Conservation (phyloP, 2,329 filamentous ascomycete species). For the Pochonia chlamydosporia region DNA sequence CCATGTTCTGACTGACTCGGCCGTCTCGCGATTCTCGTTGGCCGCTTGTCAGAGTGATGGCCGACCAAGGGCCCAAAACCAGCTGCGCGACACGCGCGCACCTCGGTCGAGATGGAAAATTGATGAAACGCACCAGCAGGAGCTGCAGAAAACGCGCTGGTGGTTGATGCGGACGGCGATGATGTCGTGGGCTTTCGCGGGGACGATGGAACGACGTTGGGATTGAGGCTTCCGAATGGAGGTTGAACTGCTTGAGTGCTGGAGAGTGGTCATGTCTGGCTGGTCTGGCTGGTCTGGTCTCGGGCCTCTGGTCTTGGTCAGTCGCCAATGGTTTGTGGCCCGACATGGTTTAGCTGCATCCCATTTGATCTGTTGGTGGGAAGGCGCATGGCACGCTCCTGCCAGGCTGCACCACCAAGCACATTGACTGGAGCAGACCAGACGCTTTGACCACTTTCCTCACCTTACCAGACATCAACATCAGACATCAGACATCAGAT, state of each 20-base stretch:
- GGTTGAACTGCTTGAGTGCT: background rate
- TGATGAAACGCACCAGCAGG: background rate
- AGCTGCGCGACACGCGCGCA: background rate
- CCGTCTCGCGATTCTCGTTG: background rate
- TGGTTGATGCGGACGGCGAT: background rate
- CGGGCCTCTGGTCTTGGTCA: no score
- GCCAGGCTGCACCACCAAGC: no score
- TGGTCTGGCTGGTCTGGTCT: no score
- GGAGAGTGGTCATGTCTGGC: background rate
- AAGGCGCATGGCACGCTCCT: no score
- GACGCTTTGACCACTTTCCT: no score
- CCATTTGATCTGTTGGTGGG: no score
- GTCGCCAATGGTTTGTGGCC: conserved; percentile 2
- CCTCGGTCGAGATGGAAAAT: background rate
- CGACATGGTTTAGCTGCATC: conserved; percentile 10
- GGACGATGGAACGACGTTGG: conserved; percentile 7
- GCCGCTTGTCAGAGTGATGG: background rate
- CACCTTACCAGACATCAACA: no score
- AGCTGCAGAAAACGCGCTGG: background rate
- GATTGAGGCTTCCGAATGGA: conserved; percentile 5
- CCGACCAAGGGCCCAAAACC: background rate
- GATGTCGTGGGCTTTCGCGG: conserved; percentile 3
- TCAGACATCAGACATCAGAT: no score
- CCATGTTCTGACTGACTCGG: background rate
- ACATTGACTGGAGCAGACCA: no score